A percentile compares a stretch with the other conserved stretches of the same genome.
These are phyloP conservation scores for Hypoxylon subgilvum DNA, from an alignment of 495 filamentous ascomycete species.

Conservation along the genomic window DNA sequence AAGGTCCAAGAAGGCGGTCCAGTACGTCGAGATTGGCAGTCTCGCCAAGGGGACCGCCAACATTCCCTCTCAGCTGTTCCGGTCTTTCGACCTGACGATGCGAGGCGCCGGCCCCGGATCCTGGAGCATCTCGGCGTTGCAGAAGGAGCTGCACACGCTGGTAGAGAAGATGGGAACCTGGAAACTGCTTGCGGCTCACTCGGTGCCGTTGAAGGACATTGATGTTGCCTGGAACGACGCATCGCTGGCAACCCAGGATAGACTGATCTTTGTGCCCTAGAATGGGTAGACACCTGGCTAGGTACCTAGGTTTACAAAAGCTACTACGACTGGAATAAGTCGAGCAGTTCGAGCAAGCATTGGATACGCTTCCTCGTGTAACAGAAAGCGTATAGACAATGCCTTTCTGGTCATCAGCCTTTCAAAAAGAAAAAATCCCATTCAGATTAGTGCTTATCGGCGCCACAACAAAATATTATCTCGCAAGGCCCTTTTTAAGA, in stretches of 20 bases:
- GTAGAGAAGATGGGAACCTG: conserved; percentile 29
- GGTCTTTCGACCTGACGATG: conserved; percentile 38
- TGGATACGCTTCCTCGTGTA: too few relatives aligned
- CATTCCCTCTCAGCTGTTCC: conserved; percentile 28
- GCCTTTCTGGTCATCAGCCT: too few relatives aligned
- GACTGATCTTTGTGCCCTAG: conserved; percentile 40
- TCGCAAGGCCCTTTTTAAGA: too few relatives aligned
- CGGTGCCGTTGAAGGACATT: conserved; percentile 37
- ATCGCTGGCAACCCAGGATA: conserved; percentile 19
- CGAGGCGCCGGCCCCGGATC: conserved; percentile 37
- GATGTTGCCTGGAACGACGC: conserved; percentile 36
- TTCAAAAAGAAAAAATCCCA: too few relatives aligned
- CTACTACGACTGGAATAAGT: too few relatives aligned
- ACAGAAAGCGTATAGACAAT: too few relatives aligned
- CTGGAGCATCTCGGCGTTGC: conserved; percentile 20
- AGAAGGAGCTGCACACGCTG: conserved; percentile 25
- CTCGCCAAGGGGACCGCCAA: conserved; percentile 27
- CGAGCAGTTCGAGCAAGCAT: too few relatives aligned
- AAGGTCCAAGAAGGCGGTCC: conserved; percentile 26
- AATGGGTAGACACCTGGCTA: too few relatives aligned
- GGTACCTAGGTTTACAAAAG: too few relatives aligned
- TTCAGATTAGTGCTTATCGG: too few relatives aligned
- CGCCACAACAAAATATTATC: too few relatives aligned
- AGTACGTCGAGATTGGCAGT: conserved; percentile 41
- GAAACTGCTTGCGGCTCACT: conserved; percentile 10